phyloP scores from a whole-genome alignment of 1,284 basidiomycete species.

The Gymnopus androsaceus region DNA sequence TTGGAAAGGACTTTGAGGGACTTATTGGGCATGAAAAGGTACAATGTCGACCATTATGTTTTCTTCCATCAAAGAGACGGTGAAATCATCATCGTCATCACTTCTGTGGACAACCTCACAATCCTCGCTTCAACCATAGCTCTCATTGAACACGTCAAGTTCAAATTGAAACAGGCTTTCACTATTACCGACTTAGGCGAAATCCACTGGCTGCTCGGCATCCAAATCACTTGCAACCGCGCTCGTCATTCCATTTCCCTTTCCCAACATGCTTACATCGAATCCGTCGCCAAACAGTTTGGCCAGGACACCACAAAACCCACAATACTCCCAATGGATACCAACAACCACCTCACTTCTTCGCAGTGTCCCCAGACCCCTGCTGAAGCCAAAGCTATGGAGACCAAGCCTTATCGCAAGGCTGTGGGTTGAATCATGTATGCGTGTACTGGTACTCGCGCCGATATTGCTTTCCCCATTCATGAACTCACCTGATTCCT shows the following conservation, averaged over 20 bases:
- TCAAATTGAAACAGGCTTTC: not conserved
- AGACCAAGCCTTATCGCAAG: constrained; percentile 7
- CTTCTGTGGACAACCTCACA: constrained; percentile 29
- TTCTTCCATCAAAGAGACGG: constrained; percentile 18
- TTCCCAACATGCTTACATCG: constrained; percentile 29
- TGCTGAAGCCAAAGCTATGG: not conserved
- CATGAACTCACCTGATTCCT: constrained; percentile 15
- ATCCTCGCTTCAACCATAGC: constrained; percentile 21
- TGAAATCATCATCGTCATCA: constrained; percentile 20
- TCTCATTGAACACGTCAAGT: constrained; percentile 13
- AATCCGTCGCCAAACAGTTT: constrained; percentile 16
- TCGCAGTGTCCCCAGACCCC: not conserved
- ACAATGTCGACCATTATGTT: constrained; percentile 26
- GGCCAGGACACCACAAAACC: constrained; percentile 17
- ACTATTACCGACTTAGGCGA: constrained; percentile 24
- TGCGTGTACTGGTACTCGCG: constrained; percentile 17
- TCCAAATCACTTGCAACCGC: constrained; percentile 25
- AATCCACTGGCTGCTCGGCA: constrained; percentile 27
- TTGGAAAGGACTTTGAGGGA: constrained; percentile 11
- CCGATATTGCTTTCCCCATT: not conserved
- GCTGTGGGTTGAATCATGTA: constrained; percentile 24
- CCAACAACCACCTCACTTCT: not conserved
- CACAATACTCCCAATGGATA: constrained; percentile 12
- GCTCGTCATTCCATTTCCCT: constrained; percentile 22
- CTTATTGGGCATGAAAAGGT: constrained; percentile 4